Evolutionary conservation across 768 basidiomycete genomes (phyloP).

Genomic region (Baorangia bicolor): DNA sequence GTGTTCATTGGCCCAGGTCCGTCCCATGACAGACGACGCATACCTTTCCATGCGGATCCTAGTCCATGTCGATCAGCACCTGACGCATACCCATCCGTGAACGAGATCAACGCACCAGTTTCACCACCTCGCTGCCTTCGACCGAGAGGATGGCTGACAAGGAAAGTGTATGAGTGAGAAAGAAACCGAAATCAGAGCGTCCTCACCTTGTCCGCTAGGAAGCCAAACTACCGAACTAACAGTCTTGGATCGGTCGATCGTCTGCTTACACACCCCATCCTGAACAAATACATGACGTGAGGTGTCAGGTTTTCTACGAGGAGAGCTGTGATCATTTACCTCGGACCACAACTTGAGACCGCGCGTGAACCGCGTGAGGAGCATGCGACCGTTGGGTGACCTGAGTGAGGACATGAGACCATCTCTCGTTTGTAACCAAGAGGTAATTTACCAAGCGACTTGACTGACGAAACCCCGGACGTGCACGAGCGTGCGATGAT

Average conservation of each 20-base stretch:
- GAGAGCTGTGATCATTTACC: conserved; percentile 20
- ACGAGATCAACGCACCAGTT: conserved; percentile 36
- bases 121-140: conserved; percentile 45
- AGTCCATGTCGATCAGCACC: neutral
- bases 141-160: conserved; percentile 48
- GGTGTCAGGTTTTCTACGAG: neutral
- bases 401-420: conserved; percentile 18
- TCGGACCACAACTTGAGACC: conserved; percentile 54
- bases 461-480: conserved; percentile 52
- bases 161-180: neutral
- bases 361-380: conserved; percentile 48
- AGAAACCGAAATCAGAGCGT: neutral
- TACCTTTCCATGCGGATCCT: conserved; percentile 46
- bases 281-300: conserved; percentile 11
- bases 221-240: conserved; percentile 52
- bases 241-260: conserved; percentile 44
- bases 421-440: neutral
- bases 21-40: neutral
- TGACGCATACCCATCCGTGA: neutral
- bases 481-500: conserved; percentile 47
- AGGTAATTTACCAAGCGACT: conserved; percentile 44
- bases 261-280: conserved; percentile 50
- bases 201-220: conserved; percentile 44
- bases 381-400: conserved; percentile 46
- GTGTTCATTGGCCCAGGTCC: neutral